Percentiles rank a stretch among this genome's conserved stretches.
phyloP scores from a whole-genome alignment of 2,329 filamentous ascomycete genomes.

The Knufia petricola region DNA sequence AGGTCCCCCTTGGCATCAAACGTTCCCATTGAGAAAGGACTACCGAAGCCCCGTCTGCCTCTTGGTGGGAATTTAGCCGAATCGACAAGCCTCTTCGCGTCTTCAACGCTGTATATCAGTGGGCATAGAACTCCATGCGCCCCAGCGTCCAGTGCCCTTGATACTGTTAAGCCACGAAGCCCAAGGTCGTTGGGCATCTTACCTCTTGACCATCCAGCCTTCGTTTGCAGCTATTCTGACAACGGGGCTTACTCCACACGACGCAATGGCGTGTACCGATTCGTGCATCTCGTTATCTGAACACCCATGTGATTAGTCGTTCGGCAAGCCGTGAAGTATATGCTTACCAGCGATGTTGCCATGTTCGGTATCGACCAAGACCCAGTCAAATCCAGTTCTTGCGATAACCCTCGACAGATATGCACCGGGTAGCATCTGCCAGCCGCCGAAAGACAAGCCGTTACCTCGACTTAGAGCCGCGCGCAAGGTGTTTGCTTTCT shows the following conservation, averaged over 20 bases:
- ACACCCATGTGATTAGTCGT: neutral
- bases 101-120: slow-evolving; percentile 43
- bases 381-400: slow-evolving; percentile 44
- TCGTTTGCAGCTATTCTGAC: slow-evolving; percentile 47
- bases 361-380: slow-evolving; percentile 47
- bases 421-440: slow-evolving; percentile 50
- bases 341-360: slow-evolving; percentile 45
- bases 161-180: neutral
- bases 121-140: slow-evolving; percentile 51
- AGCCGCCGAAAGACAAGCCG: slow-evolving; percentile 45
- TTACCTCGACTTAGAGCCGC: slow-evolving; percentile 40
- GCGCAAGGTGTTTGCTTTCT: slow-evolving; percentile 45
- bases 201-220: slow-evolving; percentile 50
- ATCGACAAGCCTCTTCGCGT: slow-evolving; percentile 43
- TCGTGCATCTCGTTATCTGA: slow-evolving; percentile 42
- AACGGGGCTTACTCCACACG: slow-evolving; percentile 35
- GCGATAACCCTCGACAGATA: slow-evolving; percentile 46
- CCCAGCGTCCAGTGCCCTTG: slow-evolving; percentile 47
- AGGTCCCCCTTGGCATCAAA: slow-evolving; percentile 32
- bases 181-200: neutral
- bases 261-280: slow-evolving; percentile 40
- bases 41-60: slow-evolving; percentile 48
- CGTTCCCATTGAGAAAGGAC: slow-evolving; percentile 42
- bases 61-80: slow-evolving; percentile 48
- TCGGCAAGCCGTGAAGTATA: neutral